phyloP scores from a whole-genome alignment of 2,329 filamentous ascomycete genomes.

The Botrytis elliptica region DNA sequence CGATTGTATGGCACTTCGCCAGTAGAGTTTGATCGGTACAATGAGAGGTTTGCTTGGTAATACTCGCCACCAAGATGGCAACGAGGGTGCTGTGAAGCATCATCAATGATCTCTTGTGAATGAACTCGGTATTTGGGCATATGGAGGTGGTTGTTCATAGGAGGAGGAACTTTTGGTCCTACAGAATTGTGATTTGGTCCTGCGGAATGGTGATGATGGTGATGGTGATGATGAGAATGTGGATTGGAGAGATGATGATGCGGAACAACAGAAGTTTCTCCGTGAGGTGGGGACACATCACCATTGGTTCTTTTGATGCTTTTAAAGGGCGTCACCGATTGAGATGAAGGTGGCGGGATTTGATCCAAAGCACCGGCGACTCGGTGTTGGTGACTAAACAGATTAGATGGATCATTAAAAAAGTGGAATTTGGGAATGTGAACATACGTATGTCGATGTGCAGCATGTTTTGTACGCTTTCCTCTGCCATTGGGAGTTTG shows the following conservation, averaged over 20 bases:
- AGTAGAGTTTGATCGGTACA: slow-evolving; percentile 42
- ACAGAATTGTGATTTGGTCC: slow-evolving; percentile 43
- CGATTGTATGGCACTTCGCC: slow-evolving; percentile 40
- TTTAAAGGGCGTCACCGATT: slow-evolving; percentile 49
- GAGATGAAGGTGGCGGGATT: slow-evolving; percentile 45
- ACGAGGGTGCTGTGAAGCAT: slow-evolving; percentile 67
- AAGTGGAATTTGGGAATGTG: slow-evolving; percentile 46
- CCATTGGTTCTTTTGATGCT: slow-evolving; percentile 47
- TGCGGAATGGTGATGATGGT: slow-evolving; percentile 47
- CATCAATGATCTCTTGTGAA: slow-evolving; percentile 69
- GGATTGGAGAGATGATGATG: slow-evolving; percentile 34
- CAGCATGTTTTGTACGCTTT: slow-evolving; percentile 66
- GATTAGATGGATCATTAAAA: slow-evolving; percentile 22
- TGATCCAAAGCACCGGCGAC: slow-evolving; percentile 54
- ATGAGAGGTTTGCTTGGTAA: slow-evolving; percentile 68
- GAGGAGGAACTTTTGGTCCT: slow-evolving; percentile 30
- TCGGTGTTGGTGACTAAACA: slow-evolving; percentile 49
- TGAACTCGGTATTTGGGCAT: slow-evolving; percentile 66
- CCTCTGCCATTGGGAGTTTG: slow-evolving; percentile 57
- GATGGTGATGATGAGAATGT: slow-evolving; percentile 34
- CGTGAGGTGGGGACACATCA: slow-evolving; percentile 47
- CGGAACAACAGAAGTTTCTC: slow-evolving; percentile 31
- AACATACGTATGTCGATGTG: slow-evolving; percentile 25
- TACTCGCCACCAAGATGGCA: slow-evolving; percentile 81
- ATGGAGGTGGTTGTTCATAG: slow-evolving; percentile 48